Conservation (phyloP, 1,284 basidiomycete genomes). For the Tremellales sp. region DNA sequence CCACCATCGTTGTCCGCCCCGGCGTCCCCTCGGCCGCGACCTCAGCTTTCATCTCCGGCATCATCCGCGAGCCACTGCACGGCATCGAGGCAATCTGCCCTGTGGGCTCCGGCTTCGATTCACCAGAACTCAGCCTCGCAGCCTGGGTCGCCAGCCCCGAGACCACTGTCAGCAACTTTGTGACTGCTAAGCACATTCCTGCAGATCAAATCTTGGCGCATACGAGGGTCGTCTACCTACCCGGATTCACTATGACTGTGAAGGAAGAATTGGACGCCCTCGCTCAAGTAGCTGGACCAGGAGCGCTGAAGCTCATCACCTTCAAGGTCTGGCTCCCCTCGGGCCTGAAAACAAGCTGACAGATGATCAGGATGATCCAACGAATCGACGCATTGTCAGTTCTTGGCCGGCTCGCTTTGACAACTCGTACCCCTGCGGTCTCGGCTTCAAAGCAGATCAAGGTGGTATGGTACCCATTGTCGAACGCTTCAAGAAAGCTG, state of each 20-base stretch:
- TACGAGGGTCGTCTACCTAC: constrained; percentile 50
- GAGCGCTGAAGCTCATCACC: constrained; percentile 42
- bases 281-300: constrained; percentile 40
- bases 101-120: constrained; percentile 47
- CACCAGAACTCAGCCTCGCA: constrained; percentile 49
- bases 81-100: constrained; percentile 56
- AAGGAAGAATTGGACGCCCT: constrained; percentile 45
- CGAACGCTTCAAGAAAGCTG: constrained; percentile 40
- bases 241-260: constrained; percentile 47
- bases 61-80: constrained; percentile 61
- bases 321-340: constrained; percentile 27
- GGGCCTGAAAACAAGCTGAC: not conserved
- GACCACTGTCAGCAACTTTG: constrained; percentile 57
- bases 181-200: constrained; percentile 56
- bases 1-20: constrained; percentile 60
- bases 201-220: constrained; percentile 53
- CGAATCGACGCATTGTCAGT: constrained; percentile 44
- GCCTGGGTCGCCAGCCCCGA: constrained; percentile 58
- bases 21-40: constrained; percentile 57
- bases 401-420: constrained; percentile 46
- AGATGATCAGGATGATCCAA: constrained; percentile 40
- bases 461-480: constrained; percentile 49
- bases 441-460: constrained; percentile 43
- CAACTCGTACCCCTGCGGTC: constrained; percentile 39
- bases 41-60: constrained; percentile 60